Conservation (phyloP, 495 filamentous ascomycete genomes). For the Lasiosphaeria miniovina region DNA sequence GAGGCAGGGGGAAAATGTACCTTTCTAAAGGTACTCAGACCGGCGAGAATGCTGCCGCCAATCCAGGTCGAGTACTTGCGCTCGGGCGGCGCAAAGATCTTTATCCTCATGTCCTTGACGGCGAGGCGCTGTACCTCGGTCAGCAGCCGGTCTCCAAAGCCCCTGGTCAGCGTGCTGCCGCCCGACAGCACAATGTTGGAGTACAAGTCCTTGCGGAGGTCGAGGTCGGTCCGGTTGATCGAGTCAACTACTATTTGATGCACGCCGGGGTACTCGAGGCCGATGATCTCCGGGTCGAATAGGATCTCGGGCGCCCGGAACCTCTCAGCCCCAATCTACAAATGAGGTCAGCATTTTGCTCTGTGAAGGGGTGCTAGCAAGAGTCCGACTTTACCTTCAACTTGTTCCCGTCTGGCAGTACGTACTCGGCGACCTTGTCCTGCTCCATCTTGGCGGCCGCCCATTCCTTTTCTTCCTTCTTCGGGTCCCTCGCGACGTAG, state of each 20-base stretch:
- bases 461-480: constrained; percentile 96
- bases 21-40: constrained; percentile 97
- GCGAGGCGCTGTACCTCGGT: constrained; percentile 89
- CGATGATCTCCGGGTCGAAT: constrained; percentile 95
- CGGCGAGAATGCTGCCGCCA: constrained; percentile 94
- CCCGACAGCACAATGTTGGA: constrained; percentile 96
- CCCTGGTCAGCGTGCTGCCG: constrained; percentile 79
- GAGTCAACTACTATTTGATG: constrained; percentile 97
- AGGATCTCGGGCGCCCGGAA: constrained; percentile 97
- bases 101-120: constrained; percentile 98
- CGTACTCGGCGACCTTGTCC: constrained; percentile 77
- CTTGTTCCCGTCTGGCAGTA: constrained; percentile 86
- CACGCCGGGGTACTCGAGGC: constrained; percentile 93
- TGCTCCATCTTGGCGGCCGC: constrained; percentile 57
- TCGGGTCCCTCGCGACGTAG: constrained; percentile 90
- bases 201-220: constrained; percentile 90
- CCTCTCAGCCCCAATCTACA: constrained; percentile 78
- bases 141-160: constrained; percentile 92
- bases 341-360: constrained; percentile 14
- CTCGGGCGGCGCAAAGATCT: constrained; percentile 96
- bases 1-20: constrained; percentile 43
- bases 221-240: constrained; percentile 95
- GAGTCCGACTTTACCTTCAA: constrained; percentile 62
- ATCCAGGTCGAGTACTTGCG: constrained; percentile 99
- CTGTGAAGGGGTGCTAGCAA: not conserved